Percentiles rank a stretch among this genome's conserved stretches.
Conservation (phyloP, 2,329 filamentous ascomycete species). For the Aspergillus sp. region DNA sequence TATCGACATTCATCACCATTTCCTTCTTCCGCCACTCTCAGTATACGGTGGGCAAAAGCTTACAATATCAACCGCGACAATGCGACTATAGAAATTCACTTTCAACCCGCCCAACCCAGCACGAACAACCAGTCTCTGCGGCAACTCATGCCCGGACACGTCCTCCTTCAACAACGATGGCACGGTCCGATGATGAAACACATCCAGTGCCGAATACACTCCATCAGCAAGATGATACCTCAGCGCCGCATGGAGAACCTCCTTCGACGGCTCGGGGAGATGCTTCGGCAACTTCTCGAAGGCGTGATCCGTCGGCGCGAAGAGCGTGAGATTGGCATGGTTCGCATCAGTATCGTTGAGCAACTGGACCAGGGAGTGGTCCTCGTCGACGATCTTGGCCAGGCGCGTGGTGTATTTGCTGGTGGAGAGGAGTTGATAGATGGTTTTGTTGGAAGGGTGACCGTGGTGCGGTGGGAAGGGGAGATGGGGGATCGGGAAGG, state of each 20-base stretch:
- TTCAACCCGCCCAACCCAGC: constrained; percentile 55
- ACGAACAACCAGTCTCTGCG: constrained; percentile 65
- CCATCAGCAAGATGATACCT: constrained; percentile 67
- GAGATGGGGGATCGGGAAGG: neutral
- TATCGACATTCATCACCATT: too few species aligned
- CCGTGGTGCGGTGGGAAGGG: neutral
- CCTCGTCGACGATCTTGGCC: constrained; percentile 63
- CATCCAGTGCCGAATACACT: constrained; percentile 55
- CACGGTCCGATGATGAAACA: constrained; percentile 66
- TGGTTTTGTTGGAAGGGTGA: constrained; percentile 53
- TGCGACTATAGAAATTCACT: constrained; percentile 68
- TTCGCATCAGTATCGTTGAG: constrained; percentile 69
- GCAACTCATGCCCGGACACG: constrained; percentile 50
- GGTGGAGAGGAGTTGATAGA: constrained; percentile 70
- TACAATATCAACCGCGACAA: constrained; percentile 64
- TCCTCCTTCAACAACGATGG: constrained; percentile 57
- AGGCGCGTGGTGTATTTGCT: constrained; percentile 72
- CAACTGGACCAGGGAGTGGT: constrained; percentile 60
- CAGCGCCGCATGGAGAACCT: constrained; percentile 60
- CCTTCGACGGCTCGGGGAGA: constrained; percentile 56
- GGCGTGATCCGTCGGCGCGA: constrained; percentile 68
- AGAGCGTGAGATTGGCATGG: constrained; percentile 54
- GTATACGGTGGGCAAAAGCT: constrained; percentile 6
- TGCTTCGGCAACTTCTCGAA: constrained; percentile 56
- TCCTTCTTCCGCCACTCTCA: too few species aligned